Percentiles rank a stretch among this genome's conserved stretches.
Evolutionary conservation across 176 grass and related monocot genomes (phyloP).

Genomic region (Oryza officinalis): DNA sequence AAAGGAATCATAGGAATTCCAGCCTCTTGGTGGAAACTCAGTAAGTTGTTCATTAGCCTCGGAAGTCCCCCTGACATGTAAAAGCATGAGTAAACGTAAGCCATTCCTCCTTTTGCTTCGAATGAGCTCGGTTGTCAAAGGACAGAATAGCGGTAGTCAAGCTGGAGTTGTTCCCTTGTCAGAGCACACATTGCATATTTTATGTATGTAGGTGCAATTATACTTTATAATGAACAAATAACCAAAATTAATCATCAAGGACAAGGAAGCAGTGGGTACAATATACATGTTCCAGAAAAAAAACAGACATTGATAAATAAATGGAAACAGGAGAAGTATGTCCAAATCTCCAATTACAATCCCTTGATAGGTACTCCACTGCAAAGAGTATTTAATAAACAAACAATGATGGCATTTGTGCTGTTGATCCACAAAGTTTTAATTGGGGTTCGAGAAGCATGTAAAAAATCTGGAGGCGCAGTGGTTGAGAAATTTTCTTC

Average conservation of each 20-base stretch:
- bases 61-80: slow-evolving; percentile 38
- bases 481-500: no score
- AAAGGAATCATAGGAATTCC: slow-evolving; percentile 97
- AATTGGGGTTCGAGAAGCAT: no score
- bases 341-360: not conserved
- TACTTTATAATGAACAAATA: not conserved
- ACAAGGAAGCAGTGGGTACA: not conserved
- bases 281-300: not conserved
- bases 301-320: not conserved
- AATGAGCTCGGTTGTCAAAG: not conserved
- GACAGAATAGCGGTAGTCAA: not conserved
- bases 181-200: not conserved
- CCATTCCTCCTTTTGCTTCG: slow-evolving; percentile 6
- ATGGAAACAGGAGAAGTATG: not conserved
- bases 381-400: not conserved
- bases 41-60: slow-evolving; percentile 40
- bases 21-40: slow-evolving; percentile 68
- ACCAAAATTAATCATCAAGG: not conserved
- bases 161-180: not conserved
- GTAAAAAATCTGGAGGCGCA: not conserved
- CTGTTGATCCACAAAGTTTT: not conserved
- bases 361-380: not conserved
- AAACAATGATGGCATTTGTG: not conserved
- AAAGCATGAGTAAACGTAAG: not conserved
- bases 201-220: not conserved